These are phyloP conservation scores for Ganoderma leucocontextum DNA, from an alignment of 1,284 basidiomycete genomes.

Conservation along the genomic window DNA sequence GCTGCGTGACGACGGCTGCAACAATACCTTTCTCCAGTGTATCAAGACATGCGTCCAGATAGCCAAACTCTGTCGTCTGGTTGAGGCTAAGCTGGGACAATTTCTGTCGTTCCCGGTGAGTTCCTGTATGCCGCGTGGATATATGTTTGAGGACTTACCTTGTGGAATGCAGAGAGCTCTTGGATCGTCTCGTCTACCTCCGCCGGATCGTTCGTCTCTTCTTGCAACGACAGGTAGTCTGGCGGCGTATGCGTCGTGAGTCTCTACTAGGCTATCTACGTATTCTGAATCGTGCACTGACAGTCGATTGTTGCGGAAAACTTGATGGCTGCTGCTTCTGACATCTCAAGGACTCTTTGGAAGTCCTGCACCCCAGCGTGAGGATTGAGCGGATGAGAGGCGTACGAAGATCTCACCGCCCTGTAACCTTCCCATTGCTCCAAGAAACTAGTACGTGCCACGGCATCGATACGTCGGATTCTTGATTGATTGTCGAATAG, in stretches of 20 bases:
- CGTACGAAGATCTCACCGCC: background rate
- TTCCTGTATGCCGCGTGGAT: background rate
- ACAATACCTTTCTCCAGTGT: background rate
- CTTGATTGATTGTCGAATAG: background rate
- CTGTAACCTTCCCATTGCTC: background rate
- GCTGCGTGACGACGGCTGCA: background rate
- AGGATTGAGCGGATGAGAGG: background rate
- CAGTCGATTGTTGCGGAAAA: background rate
- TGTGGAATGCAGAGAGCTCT: background rate
- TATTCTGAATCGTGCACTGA: background rate
- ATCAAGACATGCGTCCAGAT: background rate
- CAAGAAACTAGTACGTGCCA: background rate
- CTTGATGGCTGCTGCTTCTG: background rate
- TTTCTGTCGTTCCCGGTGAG: background rate
- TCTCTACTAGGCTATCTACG: background rate
- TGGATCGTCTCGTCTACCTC: conserved; percentile 6
- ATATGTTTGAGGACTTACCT: background rate
- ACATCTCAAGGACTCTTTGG: background rate
- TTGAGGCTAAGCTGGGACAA: background rate
- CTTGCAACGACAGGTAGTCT: conserved; percentile 8
- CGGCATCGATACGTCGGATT: background rate
- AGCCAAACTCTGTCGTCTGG: background rate
- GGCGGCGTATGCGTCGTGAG: background rate
- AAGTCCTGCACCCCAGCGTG: background rate
- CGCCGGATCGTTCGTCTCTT: conserved; percentile 4